Base-by-base conservation (phyloP, 1,284 basidiomycete species). In the Coniophora puteana region DNA sequence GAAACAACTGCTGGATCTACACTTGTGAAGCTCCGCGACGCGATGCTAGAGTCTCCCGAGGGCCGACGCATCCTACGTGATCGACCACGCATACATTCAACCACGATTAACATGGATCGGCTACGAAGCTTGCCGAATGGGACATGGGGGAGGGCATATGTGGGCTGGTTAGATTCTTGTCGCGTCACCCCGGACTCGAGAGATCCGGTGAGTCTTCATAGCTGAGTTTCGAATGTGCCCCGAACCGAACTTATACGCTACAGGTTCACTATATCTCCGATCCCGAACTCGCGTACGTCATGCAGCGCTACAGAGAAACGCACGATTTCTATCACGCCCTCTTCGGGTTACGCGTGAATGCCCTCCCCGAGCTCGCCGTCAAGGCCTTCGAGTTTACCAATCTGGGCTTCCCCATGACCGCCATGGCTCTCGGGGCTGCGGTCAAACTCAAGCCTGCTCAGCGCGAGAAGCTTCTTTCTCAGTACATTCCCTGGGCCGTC, bases 251-350 rank as follows among this genome's bases (percentile, higher is more conserved):
- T 34, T 40, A 34, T 36, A 28, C 8, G 12, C 22, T 50, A 20
- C 74, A 89, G 92, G 92, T 96, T 4, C 88, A 86, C 51, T 98
- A 97, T 61, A 89, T 99, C 51, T 79, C 90, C 55, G 92, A 95
- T 51, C 89, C 92, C 1, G 91, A 93, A 54, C 76, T 95, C 10
- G 93, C 93, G 21, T 96, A 97, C 62, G 91, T 98, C 42, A 93
- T 99, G 85, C 92, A 96, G 53, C 85, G 96, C 31, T 99, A 99
- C 62, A 87, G 96, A 27, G 94, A 99, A 68, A 95, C 89, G 51
- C 95, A 98, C 66, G 92, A 98, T 66, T 86, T 96, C 55, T 96
- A 96, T 61, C 95, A 98, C 58, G 85, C 90, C 46, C 77, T 98
- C 41, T 82, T 84, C 61, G 81, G 81, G 45, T 77, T 97, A 20